Evolutionary conservation across 1,284 basidiomycete species (phyloP).

Genomic region (Cryptococcus wingfieldii): DNA sequence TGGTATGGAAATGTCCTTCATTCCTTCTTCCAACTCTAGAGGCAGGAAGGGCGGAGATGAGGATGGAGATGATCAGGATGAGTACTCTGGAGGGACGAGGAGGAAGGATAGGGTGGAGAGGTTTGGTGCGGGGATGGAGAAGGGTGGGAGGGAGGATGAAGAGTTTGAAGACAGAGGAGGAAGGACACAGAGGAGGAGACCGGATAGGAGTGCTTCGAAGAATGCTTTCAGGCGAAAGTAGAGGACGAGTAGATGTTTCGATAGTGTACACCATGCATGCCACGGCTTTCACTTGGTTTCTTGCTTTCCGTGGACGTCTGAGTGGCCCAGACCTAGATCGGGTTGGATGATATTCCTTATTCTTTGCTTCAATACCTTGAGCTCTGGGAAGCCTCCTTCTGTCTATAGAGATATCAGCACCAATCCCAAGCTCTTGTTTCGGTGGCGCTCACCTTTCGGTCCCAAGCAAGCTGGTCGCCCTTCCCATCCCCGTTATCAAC

Average conservation of each 20-base stretch:
- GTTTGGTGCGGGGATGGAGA: slow-evolving; percentile 83
- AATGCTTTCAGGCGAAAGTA: slow-evolving; percentile 63
- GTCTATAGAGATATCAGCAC: slow-evolving; percentile 51
- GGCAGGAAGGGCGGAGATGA: slow-evolving; percentile 41
- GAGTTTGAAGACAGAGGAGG: slow-evolving; percentile 56
- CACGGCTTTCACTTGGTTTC: neutral
- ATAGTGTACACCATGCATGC: neutral
- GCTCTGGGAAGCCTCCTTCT: slow-evolving; percentile 85
- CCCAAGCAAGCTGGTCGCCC: slow-evolving; percentile 46
- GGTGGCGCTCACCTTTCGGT: slow-evolving; percentile 40
- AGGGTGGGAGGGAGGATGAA: slow-evolving; percentile 55
- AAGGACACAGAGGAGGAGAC: slow-evolving; percentile 64
- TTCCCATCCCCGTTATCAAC: slow-evolving; percentile 51
- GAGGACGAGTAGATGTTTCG: neutral
- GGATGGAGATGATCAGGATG: slow-evolving; percentile 25
- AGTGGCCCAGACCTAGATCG: slow-evolving; percentile 73
- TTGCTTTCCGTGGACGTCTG: slow-evolving; percentile 52
- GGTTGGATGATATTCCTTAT: slow-evolving; percentile 77
- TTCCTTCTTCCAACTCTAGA: slow-evolving; percentile 36
- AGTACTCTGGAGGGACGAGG: slow-evolving; percentile 45
- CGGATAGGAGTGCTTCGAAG: slow-evolving; percentile 76
- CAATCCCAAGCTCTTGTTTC: neutral
- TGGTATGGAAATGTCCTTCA: slow-evolving; percentile 54
- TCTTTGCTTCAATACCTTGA: slow-evolving; percentile 68
- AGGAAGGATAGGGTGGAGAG: slow-evolving; percentile 61